These are phyloP conservation scores for Podospora didyma DNA, from an alignment of 495 filamentous ascomycete genomes.

Conservation along the genomic window DNA sequence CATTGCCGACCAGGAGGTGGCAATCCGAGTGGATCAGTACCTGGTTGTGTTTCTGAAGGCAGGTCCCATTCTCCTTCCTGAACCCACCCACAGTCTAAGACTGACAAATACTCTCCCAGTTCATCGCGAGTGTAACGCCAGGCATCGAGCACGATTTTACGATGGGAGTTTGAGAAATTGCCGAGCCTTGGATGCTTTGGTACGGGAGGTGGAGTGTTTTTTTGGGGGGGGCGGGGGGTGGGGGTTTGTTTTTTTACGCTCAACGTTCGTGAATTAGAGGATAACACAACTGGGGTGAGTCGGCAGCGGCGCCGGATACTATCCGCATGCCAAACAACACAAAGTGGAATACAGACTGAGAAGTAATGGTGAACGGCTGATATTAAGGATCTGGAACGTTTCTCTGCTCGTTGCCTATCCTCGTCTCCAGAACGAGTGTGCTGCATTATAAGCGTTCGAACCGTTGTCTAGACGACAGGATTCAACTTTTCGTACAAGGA, in stretches of 20 bases:
- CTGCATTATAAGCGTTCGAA: too few species aligned
- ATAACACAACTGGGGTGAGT: too few species aligned
- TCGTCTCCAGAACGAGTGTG: too few species aligned
- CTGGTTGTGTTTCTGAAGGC: constrained; percentile 91
- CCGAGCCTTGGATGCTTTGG: neutral
- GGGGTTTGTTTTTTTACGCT: neutral
- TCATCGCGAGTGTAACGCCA: constrained; percentile 94
- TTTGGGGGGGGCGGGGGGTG: neutral
- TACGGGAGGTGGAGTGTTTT: neutral
- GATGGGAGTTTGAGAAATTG: constrained; percentile 70
- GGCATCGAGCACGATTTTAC: constrained; percentile 98
- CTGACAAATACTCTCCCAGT: constrained; percentile 42
- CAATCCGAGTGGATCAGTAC: constrained; percentile 96
- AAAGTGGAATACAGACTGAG: too few species aligned
- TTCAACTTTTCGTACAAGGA: too few species aligned
- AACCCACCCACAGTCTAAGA: neutral
- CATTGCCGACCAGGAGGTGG: constrained; percentile 74
- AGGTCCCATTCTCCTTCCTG: neutral
- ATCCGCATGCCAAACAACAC: too few species aligned
- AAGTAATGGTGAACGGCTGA: too few species aligned
- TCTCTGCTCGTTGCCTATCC: too few species aligned
- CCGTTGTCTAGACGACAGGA: too few species aligned
- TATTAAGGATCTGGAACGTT: too few species aligned
- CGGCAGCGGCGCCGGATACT: too few species aligned
- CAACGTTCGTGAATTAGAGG: too few species aligned